Conservation (phyloP, 2,329 filamentous ascomycete genomes). For the Calonectria henricotiae region DNA sequence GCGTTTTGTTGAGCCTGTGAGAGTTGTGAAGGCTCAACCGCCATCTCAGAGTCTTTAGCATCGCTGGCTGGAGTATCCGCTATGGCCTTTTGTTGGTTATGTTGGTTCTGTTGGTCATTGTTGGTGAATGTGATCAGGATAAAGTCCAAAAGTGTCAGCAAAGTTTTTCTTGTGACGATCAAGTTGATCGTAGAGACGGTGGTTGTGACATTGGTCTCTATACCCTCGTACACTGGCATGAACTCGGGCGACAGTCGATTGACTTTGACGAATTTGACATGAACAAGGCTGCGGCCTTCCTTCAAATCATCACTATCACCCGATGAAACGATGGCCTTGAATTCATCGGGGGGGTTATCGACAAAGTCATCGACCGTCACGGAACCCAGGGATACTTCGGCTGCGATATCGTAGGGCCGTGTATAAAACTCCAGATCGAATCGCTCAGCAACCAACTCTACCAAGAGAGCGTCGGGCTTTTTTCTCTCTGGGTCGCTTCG, state of each 20-base stretch:
- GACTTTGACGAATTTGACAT: conserved; percentile 90
- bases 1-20: conserved; percentile 55
- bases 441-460: conserved; percentile 90
- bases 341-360: conserved; percentile 88
- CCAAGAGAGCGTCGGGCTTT: conserved; percentile 85
- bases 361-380: conserved; percentile 96
- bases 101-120: conserved; percentile 60
- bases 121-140: conserved; percentile 91
- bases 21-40: conserved; percentile 54
- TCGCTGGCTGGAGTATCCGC: conserved; percentile 58
- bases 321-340: conserved; percentile 98
- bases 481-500: conserved; percentile 85
- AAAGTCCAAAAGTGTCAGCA: conserved; percentile 94
- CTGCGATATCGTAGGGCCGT: conserved; percentile 91
- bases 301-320: conserved; percentile 80
- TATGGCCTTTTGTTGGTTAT: conserved; percentile 58
- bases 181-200: conserved; percentile 96
- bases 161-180: conserved; percentile 92
- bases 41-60: conserved; percentile 59
- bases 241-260: conserved; percentile 95
- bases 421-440: conserved; percentile 93
- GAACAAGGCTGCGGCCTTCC: conserved; percentile 86
- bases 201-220: conserved; percentile 93
- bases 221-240: conserved; percentile 90
- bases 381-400: conserved; percentile 89